phyloP scores from a whole-genome alignment of 345 rosid genomes.

The Eucalyptus tenuipes region DNA sequence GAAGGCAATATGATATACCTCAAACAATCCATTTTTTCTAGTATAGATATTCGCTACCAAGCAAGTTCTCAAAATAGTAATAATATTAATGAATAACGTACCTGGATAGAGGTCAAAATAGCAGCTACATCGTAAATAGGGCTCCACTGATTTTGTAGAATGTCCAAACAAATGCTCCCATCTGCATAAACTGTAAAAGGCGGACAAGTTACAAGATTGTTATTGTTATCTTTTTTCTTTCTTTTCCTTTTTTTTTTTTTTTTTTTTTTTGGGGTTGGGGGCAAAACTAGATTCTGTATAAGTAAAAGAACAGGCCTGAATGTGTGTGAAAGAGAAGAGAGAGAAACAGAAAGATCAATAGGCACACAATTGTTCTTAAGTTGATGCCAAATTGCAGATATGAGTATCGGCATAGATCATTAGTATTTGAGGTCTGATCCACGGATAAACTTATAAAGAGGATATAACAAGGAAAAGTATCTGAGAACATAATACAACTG shows the following conservation, averaged over 20 bases:
- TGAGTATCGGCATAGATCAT: neutral
- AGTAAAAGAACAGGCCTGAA: neutral
- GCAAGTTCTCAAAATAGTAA: neutral
- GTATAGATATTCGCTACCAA: neutral
- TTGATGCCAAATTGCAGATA: neutral
- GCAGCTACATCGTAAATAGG: slow-evolving; percentile 85
- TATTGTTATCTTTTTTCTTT: neutral
- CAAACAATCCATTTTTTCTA: neutral
- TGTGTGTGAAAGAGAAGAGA: neutral
- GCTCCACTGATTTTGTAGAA: slow-evolving; percentile 83
- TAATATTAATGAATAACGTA: neutral
- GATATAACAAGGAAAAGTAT: neutral
- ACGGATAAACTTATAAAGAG: neutral
- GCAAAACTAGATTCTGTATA: neutral
- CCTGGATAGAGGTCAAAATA: slow-evolving; percentile 80
- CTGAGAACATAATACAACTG: neutral
- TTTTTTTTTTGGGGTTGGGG: too few species aligned
- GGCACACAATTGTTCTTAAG: neutral
- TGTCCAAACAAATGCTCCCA: slow-evolving; percentile 84
- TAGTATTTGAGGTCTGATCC: neutral
- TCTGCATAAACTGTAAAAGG: slow-evolving; percentile 54
- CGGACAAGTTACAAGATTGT: neutral
- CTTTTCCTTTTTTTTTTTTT: neutral
- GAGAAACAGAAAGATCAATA: neutral
- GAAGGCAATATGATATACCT: neutral